phyloP scores from a whole-genome alignment of 495 filamentous ascomycete genomes.

The Neurospora sp. region DNA sequence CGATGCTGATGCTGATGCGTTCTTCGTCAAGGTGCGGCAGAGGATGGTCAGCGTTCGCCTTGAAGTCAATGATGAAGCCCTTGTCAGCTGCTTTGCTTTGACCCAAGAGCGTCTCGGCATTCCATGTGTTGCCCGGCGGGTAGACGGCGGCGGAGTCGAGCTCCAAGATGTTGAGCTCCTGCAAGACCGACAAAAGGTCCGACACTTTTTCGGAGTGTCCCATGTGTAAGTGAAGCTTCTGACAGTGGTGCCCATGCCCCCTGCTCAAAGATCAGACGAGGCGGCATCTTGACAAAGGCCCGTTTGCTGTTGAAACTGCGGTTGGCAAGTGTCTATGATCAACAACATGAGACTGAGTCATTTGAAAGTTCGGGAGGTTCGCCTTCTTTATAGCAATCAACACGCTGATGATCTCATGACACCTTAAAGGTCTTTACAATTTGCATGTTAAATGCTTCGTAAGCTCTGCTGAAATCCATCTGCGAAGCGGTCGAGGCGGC shows the following conservation, averaged over 20 bases:
- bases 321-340: not conserved
- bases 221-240: constrained; percentile 1
- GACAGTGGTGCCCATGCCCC: constrained; percentile 2
- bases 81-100: constrained; percentile 9
- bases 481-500: not conserved
- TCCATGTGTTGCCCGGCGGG: constrained; percentile 2
- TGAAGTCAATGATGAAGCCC: constrained; percentile 20
- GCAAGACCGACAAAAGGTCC: not conserved
- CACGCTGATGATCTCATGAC: not conserved
- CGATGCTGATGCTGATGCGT: constrained; percentile 9
- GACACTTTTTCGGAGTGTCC: constrained; percentile 8
- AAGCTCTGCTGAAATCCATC: not conserved
- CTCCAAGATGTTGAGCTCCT: constrained; percentile 1
- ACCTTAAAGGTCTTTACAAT: not conserved
- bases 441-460: not conserved
- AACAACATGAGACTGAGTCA: not conserved
- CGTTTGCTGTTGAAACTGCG: not conserved
- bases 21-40: constrained; percentile 2
- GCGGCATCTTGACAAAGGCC: not conserved
- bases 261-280: constrained; percentile 3
- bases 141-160: constrained; percentile 5
- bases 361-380: not conserved
- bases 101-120: constrained; percentile 16
- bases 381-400: not conserved
- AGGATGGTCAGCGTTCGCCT: constrained; percentile 6